A percentile compares a stretch with the other conserved stretches of the same genome.
Conservation (phyloP, 345 rosid genomes). For the Citrus sp. region DNA sequence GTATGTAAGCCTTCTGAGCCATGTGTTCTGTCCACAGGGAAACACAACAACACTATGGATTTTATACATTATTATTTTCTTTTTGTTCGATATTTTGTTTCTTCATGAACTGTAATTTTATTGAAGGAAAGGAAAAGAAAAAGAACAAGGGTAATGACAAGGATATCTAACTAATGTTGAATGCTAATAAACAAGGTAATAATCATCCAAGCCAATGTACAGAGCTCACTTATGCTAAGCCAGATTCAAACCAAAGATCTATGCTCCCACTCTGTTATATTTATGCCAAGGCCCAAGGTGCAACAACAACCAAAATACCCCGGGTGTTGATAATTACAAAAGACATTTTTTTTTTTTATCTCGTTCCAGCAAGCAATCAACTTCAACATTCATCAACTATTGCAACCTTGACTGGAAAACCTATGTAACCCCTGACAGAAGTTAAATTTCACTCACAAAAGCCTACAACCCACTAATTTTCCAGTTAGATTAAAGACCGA, state of each 20-base stretch:
- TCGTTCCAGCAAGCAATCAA: neutral
- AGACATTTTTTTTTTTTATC: neutral
- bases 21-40: too few relatives aligned
- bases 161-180: neutral
- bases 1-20: too few relatives aligned
- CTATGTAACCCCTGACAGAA: neutral
- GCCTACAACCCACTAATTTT: neutral
- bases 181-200: neutral
- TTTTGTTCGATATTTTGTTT: neutral
- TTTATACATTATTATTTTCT: neutral
- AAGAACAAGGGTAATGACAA: neutral
- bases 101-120: neutral
- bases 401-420: neutral
- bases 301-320: neutral
- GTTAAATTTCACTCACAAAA: too few relatives aligned
- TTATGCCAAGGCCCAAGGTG: neutral
- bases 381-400: neutral
- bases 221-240: neutral
- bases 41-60: too few relatives aligned
- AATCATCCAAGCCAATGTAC: neutral
- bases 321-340: neutral
- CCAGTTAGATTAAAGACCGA: neutral
- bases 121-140: neutral
- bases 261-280: neutral
- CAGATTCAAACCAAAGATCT: neutral